Base-by-base conservation (phyloP, 2,329 filamentous ascomycete species). In the Colletotrichum musicola region DNA sequence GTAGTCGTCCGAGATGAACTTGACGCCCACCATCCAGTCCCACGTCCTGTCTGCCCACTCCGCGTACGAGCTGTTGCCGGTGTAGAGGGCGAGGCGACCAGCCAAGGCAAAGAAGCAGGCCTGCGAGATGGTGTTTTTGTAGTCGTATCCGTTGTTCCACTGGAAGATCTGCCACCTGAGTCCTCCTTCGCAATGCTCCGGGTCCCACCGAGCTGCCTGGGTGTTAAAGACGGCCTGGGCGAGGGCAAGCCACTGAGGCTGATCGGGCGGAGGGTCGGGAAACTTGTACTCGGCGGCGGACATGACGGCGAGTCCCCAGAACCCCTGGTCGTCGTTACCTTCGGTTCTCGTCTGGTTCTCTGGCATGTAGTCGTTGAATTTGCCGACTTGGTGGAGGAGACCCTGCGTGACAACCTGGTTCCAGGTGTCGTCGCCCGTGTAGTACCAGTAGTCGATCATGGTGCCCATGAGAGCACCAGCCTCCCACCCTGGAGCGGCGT, bases 131-230 rank as follows among this genome's bases (percentile, higher is more conserved):
- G 88, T 85, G 68, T 90, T 90, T 75, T 90, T 96, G 85, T 95
- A 94, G 73, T 91, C 86, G 79, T 91, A 97, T 14, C 94, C 94
- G 47, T 87, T 89, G 76, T 97, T 96, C 83, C 93, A 94, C 1
- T 88, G 85, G 76, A 92, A 95, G 55, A 97, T 94, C 80, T 97
- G 94, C 93, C 93, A 95, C 70, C 92, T 88, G 58, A 96, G 78
- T 6, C 93, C 94, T 47, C 93, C 93, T n/a, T 84, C 85, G 73
- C 93, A 97, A 59, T 88, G 81, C 1, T 83, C 79, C 1, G 78
- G 83, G 71, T 95, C 92, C 93, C 93, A 96, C 44, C 93, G 88
- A 30, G 84, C 82, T 2, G 89, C 89, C 75, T 95, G 93, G 2
- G 89, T 91, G 77, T 97, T 93, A 83, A 96, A 97, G 35, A 94